phyloP scores from a whole-genome alignment of 1,284 basidiomycete species.

The Phlebopus sp. region DNA sequence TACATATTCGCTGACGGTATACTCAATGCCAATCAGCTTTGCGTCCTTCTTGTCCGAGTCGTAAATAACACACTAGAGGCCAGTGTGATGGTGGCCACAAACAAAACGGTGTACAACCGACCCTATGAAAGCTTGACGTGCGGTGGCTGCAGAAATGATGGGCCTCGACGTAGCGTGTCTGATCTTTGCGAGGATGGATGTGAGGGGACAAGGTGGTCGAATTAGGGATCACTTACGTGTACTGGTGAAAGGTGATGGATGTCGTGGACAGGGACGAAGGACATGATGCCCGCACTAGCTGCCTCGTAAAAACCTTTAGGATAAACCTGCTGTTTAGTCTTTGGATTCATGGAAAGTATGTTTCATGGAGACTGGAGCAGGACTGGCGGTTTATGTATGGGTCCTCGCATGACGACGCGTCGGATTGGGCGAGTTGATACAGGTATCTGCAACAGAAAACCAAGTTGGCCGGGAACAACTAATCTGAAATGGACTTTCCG shows the following conservation, averaged over 20 bases:
- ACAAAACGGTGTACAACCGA: background rate
- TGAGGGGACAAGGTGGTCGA: background rate
- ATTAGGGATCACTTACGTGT: constrained; percentile 26
- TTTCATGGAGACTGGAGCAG: background rate
- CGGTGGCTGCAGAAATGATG: constrained; percentile 33
- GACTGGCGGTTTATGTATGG: background rate
- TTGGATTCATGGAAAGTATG: constrained; percentile 12
- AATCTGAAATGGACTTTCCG: no score
- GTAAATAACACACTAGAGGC: constrained; percentile 41
- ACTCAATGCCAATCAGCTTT: constrained; percentile 51
- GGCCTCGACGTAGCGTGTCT: constrained; percentile 33
- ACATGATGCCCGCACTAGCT: constrained; percentile 41
- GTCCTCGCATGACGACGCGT: constrained; percentile 8
- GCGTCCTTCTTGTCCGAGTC: constrained; percentile 45
- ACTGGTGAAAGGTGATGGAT: constrained; percentile 47
- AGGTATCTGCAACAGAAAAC: no score
- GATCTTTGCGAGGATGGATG: constrained; percentile 26
- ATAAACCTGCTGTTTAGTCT: constrained; percentile 3
- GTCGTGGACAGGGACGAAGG: constrained; percentile 43
- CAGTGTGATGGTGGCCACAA: constrained; percentile 2
- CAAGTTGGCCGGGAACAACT: no score
- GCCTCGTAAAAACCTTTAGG: constrained; percentile 23
- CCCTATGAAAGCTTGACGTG: constrained; percentile 19
- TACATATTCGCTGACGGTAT: constrained; percentile 45
- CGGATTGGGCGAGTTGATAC: no score